These are phyloP conservation scores for Aotearoamyces nothofagi DNA, from an alignment of 2,329 filamentous ascomycete genomes.

Conservation along the genomic window DNA sequence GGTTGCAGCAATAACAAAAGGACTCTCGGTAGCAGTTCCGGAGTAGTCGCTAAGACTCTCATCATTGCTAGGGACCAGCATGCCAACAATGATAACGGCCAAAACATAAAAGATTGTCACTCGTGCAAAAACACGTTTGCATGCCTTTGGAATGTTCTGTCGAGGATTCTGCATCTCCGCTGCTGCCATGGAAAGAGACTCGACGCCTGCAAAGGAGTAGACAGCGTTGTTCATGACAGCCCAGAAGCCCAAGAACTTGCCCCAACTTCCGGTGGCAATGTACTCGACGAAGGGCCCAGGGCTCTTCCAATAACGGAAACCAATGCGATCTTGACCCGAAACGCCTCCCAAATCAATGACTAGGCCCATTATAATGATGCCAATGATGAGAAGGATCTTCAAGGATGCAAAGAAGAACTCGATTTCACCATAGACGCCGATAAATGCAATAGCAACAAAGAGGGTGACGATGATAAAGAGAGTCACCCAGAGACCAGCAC, in stretches of 20 bases:
- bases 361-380: conserved; percentile 43
- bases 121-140: conserved; percentile 33
- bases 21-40: conserved; percentile 33
- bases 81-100: conserved; percentile 28
- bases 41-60: conserved; percentile 27
- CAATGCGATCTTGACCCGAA: conserved; percentile 39
- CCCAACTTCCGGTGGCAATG: conserved; percentile 38
- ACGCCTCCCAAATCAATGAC: conserved; percentile 47
- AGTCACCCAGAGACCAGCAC: conserved; percentile 25
- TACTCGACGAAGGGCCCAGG: conserved; percentile 55
- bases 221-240: conserved; percentile 28
- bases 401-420: conserved; percentile 35
- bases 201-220: conserved; percentile 32
- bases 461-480: conserved; percentile 23
- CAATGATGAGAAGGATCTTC: conserved; percentile 45
- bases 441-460: conserved; percentile 20
- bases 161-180: conserved; percentile 38
- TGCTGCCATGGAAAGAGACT: conserved; percentile 37
- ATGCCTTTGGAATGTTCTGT: conserved; percentile 34
- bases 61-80: conserved; percentile 41
- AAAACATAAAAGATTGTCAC: conserved; percentile 39
- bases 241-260: conserved; percentile 37
- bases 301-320: conserved; percentile 51
- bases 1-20: conserved; percentile 58
- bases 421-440: conserved; percentile 31